phyloP scores from a whole-genome alignment of 495 filamentous ascomycete genomes.

The Neurospora tetrasperma region DNA sequence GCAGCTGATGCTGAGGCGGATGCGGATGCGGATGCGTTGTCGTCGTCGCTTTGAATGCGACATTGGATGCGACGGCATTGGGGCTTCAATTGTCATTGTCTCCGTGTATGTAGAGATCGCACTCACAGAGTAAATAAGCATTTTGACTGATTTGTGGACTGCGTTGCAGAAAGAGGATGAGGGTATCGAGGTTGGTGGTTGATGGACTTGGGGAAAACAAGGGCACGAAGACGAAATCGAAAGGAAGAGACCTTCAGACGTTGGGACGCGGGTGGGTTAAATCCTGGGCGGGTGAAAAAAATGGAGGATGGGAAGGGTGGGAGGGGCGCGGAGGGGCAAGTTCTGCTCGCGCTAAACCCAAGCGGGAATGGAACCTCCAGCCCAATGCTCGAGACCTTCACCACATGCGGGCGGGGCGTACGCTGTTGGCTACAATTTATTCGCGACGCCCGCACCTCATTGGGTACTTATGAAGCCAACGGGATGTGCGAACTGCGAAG shows the following conservation, averaged over 20 bases:
- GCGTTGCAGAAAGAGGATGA: neutral
- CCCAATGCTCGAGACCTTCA: neutral
- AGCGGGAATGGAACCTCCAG: neutral
- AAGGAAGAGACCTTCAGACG: neutral
- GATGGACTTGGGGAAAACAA: neutral
- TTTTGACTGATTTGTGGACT: constrained; percentile 39
- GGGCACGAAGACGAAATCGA: constrained; percentile 10
- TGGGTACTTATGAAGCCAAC: neutral
- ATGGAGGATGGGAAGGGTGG: constrained; percentile 11
- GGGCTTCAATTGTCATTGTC: neutral
- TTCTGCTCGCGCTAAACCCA: constrained; percentile 18
- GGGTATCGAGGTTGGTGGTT: constrained; percentile 6
- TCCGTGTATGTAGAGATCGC: constrained; percentile 12
- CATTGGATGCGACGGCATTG: neutral
- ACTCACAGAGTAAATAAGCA: constrained; percentile 93
- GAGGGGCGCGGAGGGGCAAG: constrained; percentile 23
- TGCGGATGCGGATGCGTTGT: neutral
- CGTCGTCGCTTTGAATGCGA: neutral
- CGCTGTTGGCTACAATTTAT: neutral
- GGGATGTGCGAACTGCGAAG: neutral
- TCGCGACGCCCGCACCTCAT: neutral
- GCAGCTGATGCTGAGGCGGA: constrained; percentile 3
- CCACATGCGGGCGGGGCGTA: neutral
- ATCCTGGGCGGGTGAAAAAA: constrained; percentile 2
- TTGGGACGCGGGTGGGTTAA: constrained; percentile 8